These are phyloP conservation scores for Orbilia javanica DNA, from an alignment of 2,329 filamentous ascomycete species.

Conservation along the genomic window DNA sequence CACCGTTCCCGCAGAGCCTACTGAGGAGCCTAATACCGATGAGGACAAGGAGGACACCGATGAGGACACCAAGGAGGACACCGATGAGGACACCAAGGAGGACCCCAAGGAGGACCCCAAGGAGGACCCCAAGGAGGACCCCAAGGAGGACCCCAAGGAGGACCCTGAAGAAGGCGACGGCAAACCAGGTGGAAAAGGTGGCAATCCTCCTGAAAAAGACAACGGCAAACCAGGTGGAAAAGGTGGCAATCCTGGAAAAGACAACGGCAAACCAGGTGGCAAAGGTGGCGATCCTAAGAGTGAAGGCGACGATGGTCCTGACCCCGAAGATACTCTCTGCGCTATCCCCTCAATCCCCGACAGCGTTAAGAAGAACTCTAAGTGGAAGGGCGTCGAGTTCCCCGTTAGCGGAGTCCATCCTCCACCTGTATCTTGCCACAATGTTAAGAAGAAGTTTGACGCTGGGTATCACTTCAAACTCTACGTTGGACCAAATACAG, in stretches of 20 bases:
- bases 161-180: background rate
- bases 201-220: no score
- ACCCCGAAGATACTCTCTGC: background rate
- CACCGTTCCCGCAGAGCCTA: background rate
- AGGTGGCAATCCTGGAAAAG: background rate
- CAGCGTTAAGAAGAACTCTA: background rate
- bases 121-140: background rate
- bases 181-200: background rate
- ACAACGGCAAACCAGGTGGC: background rate
- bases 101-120: background rate
- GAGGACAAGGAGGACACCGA: background rate
- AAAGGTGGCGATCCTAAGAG: background rate
- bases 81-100: background rate
- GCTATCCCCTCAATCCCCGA: background rate
- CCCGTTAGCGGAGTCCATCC: background rate
- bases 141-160: background rate
- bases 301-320: background rate
- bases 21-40: no score
- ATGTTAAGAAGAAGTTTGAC: background rate
- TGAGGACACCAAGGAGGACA: no score
- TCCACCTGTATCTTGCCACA: constrained; percentile 7
- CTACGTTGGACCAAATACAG: background rate
- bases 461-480: constrained; percentile 6
- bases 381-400: background rate
- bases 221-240: background rate